phyloP scores from a whole-genome alignment of 345 rosid genomes.

The Salix koriyanagi region DNA sequence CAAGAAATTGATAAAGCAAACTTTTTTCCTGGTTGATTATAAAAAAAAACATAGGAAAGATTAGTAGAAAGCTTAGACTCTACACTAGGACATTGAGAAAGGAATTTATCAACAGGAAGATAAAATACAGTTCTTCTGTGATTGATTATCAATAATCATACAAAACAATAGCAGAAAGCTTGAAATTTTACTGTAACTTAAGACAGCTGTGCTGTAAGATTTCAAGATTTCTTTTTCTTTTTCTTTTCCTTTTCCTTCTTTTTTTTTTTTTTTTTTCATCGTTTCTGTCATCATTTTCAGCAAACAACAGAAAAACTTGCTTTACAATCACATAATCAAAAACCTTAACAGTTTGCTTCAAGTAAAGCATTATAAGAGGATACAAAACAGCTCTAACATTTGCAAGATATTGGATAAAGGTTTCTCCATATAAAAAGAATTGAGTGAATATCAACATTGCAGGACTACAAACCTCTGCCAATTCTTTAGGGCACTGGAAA shows the following conservation, averaged over 20 bases:
- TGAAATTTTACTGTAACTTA: neutral
- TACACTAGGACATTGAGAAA: neutral
- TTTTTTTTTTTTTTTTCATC: too few species aligned
- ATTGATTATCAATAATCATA: neutral
- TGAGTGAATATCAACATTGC: neutral
- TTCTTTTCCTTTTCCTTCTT: too few species aligned
- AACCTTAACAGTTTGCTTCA: neutral
- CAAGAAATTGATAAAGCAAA: neutral
- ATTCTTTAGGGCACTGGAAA: conserved; percentile 70
- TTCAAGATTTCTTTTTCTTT: neutral
- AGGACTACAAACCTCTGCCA: conserved; percentile 70
- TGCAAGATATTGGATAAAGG: neutral
- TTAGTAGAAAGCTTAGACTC: neutral
- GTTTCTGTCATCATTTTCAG: neutral
- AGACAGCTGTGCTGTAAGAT: neutral
- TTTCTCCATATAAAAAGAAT: neutral
- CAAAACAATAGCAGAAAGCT: neutral
- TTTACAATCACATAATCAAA: neutral
- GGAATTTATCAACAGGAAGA: neutral
- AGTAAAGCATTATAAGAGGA: neutral
- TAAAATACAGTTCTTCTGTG: neutral
- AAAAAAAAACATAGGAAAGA: neutral
- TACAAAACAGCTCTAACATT: neutral
- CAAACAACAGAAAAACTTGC: neutral
- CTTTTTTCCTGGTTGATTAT: neutral